phyloP scores from a whole-genome alignment of 1,139 yeast species.

The Nakaseomyces uthaithaninus region DNA sequence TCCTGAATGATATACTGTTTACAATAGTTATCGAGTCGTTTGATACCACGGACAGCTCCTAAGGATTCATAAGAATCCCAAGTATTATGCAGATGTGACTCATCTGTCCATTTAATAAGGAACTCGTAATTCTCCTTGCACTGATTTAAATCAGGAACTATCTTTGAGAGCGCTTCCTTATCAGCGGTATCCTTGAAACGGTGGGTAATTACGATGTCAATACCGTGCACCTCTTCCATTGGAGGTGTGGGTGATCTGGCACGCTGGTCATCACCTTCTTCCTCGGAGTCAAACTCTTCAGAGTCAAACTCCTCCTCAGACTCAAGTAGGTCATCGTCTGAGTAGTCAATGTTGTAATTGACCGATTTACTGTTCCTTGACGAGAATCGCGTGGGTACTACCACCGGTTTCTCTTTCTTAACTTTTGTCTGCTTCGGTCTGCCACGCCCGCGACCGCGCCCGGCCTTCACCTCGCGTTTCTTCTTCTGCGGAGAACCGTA shows the following conservation, averaged over 20 bases:
- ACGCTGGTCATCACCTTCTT: conserved; percentile 35
- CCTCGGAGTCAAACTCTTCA: conserved; percentile 17
- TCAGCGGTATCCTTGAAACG: conserved; percentile 26
- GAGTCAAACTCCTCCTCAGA: conserved; percentile 40
- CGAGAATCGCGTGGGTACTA: conserved; percentile 54
- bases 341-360: conserved; percentile 69
- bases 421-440: not conserved
- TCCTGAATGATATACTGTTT: conserved; percentile 68
- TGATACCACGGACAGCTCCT: conserved; percentile 51
- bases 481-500: conserved; percentile 27
- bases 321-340: conserved; percentile 54
- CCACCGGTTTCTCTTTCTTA: conserved; percentile 16
- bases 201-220: conserved; percentile 36
- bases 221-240: conserved; percentile 28
- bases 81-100: conserved; percentile 88
- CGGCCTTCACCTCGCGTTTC: conserved; percentile 14
- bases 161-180: conserved; percentile 31
- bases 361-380: conserved; percentile 63
- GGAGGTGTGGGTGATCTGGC: conserved; percentile 30
- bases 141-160: conserved; percentile 37
- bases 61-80: conserved; percentile 74
- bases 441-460: not conserved
- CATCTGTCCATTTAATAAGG: conserved; percentile 77
- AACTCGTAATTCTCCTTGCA: conserved; percentile 56
- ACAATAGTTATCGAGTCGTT: conserved; percentile 80